These are phyloP conservation scores for Cinnamomum chago DNA, from an alignment of 164 flowering plant genomes.

Conservation along the genomic window DNA sequence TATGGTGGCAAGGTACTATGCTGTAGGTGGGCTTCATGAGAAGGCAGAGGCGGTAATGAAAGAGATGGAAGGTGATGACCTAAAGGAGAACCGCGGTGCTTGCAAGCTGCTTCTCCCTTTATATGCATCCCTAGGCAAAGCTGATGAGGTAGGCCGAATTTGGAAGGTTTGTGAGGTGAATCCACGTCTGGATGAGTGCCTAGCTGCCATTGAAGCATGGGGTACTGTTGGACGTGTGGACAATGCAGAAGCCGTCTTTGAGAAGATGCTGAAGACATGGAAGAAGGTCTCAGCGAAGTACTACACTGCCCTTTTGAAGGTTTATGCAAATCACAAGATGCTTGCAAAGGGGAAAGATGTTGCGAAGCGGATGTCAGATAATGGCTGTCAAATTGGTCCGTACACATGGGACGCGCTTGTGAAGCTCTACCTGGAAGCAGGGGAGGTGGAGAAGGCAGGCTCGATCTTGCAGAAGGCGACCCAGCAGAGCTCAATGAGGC, in stretches of 20 bases:
- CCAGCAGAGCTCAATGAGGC: conserved; percentile 33
- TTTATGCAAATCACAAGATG: conserved; percentile 61
- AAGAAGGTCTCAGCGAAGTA: conserved; percentile 34
- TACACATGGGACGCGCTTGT: conserved; percentile 68
- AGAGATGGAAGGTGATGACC: conserved; percentile 61
- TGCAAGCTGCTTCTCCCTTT: conserved; percentile 48
- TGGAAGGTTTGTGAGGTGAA: conserved; percentile 58
- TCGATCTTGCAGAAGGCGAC: conserved; percentile 60
- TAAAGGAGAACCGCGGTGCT: conserved; percentile 36
- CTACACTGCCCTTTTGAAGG: conserved; percentile 46
- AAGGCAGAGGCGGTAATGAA: conserved; percentile 68
- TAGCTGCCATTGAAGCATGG: conserved; percentile 76
- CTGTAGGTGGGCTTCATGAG: conserved; percentile 43
- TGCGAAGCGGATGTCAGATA: conserved; percentile 57
- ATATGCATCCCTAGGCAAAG: conserved; percentile 67
- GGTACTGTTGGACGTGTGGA: conserved; percentile 60
- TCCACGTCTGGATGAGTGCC: conserved; percentile 44
- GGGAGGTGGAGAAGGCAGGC: conserved; percentile 85
- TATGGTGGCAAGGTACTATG: conserved; percentile 52
- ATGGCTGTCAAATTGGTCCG: conserved; percentile 53
- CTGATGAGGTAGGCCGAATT: conserved; percentile 60
- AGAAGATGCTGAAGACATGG: conserved; percentile 32
- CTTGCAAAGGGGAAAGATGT: conserved; percentile 75
- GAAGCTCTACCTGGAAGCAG: conserved; percentile 73
- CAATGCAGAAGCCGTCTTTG: conserved; percentile 76